Base-by-base conservation (phyloP, 1,284 basidiomycete species). In the Ceratobasidium sp. region DNA sequence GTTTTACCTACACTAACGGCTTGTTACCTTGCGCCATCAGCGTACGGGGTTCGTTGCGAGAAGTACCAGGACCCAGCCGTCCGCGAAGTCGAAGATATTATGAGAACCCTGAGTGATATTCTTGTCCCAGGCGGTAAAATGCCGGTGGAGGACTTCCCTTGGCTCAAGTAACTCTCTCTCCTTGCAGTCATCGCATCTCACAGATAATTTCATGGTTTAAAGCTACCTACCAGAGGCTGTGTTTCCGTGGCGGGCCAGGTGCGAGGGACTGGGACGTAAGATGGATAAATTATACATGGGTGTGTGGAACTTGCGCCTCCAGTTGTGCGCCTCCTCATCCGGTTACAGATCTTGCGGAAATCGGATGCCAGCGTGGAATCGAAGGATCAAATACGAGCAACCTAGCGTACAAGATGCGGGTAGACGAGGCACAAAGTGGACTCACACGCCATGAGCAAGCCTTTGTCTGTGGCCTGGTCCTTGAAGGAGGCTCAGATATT, bases 401-500 rank as follows among this genome's bases (percentile, higher is more conserved):
- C 41, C 19, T 71, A 9, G 68, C 68, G 24, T 71, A 71, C 41
- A 71, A 71, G 13, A 16, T 71, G 29, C 54, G 68, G 7, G 13
- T 48, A 19, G 54, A 59, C n/a, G 24, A 41, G 37, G 31, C 29
- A 5, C 39, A 34, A 9, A 59, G 13, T 19, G 56, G 56, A 19
- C 54, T 71, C 14, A 59, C 68, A 22, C 53, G 29, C 9, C n/a
- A 48, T 16, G 24, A 71, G 13, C 68, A 59, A 29, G 41, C 41
- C 14, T 48, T 41, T 34, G 24, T 39, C 14, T 71, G 68, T 27
- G 39, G 54, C 1, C 16, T 71, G 5, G 68, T 59, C 14, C 41
- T 71, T 29, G 54, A 71, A 37, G 68, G 68, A 2, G 68, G 68
- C 5, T 58, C 68, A 4, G 68, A 59, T 22, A 71, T 71, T 22